Base-by-base conservation (phyloP, 495 filamentous ascomycete genomes). In the Aspergillus sparsus region DNA sequence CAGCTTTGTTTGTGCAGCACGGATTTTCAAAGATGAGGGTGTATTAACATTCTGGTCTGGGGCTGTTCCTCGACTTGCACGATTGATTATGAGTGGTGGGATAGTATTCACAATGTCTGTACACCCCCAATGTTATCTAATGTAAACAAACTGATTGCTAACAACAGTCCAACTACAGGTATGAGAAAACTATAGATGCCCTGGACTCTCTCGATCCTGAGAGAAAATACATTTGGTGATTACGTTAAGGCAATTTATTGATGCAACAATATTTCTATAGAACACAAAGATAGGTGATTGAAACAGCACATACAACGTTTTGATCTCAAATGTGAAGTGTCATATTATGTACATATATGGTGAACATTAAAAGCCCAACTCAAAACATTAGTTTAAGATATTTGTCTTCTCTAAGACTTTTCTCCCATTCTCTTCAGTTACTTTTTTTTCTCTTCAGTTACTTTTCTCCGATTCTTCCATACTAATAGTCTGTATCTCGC, bases 101-200 rank as follows among this genome's bases (percentile, higher is more conserved):
- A 96, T 98, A 68, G 95, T 98, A 53, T 98, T 98, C 70, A 92
- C 95, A 5, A 96, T 98, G 93, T 88, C 70, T 60, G 83, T 77
- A 49, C 44, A 49, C 27, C 6, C 13, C 31, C 9, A 15, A 21
- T 10, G 46, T 27, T n/a, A 47, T 18, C 1, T 13, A 36, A 42
- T 33, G 7, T 34, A 33, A 36, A 7, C 12, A 36, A 33, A 50
- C 15, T 44, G 5, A 7, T 21, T 21, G 27, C n/a, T 27, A 2
- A 21, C 60, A 67, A 49, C 62, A 66, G 55, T 59, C 50, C 61
- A 49, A 21, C 13, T 61, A 45, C 59, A 87, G 85, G 85, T 98
- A 98, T 71, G 94, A 98, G 77, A 98, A 98, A 81, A 89, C 89
- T 42, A 97, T 98, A 76, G 95, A 98, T 57, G 65, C 88, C 49